Evolutionary conservation across 495 filamentous ascomycete genomes (phyloP).

Genomic region (Amniculicola lignicola): DNA sequence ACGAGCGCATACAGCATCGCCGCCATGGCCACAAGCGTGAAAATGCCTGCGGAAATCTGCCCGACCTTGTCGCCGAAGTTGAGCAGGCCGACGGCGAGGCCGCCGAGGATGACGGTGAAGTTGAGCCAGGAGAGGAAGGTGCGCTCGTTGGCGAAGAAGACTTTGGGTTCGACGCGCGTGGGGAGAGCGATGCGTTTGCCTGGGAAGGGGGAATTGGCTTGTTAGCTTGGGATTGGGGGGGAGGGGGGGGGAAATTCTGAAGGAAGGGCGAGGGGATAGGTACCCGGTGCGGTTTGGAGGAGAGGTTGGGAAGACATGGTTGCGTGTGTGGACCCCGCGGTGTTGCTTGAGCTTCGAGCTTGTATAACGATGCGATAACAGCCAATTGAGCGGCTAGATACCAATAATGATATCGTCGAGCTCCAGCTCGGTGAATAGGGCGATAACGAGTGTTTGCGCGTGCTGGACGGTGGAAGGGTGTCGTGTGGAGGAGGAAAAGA

Average conservation of each 20-base stretch:
- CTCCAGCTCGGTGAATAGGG: too few species aligned
- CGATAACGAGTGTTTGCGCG: too few species aligned
- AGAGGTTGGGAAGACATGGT: slow-evolving; percentile 94
- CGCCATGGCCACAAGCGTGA: slow-evolving; percentile 91
- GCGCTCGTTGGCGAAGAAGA: slow-evolving; percentile 99
- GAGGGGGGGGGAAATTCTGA: slow-evolving; percentile 2
- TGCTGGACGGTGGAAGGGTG: too few species aligned
- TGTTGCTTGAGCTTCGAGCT: too few species aligned
- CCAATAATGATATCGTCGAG: too few species aligned
- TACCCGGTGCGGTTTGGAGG: slow-evolving; percentile 82
- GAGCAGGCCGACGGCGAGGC: slow-evolving; percentile 89
- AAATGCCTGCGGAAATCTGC: slow-evolving; percentile 85
- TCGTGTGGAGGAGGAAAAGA: too few species aligned
- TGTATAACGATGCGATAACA: too few species aligned
- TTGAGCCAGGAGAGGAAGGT: slow-evolving; percentile 99
- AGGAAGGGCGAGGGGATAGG: slow-evolving; percentile 25
- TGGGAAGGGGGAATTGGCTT: slow-evolving; percentile 41
- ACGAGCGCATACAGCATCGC: slow-evolving; percentile 93
- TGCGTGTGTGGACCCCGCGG: slow-evolving; percentile 1
- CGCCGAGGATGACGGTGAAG: slow-evolving; percentile 96
- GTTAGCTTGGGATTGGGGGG: slow-evolving; percentile 22
- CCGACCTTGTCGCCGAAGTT: slow-evolving; percentile 96
- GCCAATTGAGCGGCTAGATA: too few species aligned
- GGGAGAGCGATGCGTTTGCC: slow-evolving; percentile 98
- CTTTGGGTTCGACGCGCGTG: slow-evolving; percentile 96